These are phyloP conservation scores for Garcia nutans DNA, from an alignment of 345 rosid genomes.

Conservation along the genomic window DNA sequence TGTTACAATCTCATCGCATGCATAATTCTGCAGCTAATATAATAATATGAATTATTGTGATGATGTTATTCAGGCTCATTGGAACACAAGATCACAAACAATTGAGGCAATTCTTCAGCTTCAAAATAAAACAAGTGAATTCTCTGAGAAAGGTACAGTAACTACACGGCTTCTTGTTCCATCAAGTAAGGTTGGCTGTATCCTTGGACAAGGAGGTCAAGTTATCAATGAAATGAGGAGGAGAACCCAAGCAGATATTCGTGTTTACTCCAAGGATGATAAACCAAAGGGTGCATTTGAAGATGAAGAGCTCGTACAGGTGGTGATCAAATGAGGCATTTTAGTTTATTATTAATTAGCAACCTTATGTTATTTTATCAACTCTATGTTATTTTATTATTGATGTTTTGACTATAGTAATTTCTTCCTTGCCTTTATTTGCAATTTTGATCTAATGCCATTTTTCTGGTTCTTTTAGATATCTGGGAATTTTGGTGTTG, in stretches of 20 bases:
- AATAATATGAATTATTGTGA: slow-evolving; percentile 22
- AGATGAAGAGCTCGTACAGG: slow-evolving; percentile 67
- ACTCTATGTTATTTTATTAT: background rate
- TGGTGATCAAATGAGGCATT: slow-evolving; percentile 14
- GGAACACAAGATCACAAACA: slow-evolving; percentile 49
- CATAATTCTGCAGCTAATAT: slow-evolving; percentile 3
- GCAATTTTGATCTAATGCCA: background rate
- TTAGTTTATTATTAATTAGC: background rate
- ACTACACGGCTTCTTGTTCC: slow-evolving; percentile 56
- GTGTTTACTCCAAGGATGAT: slow-evolving; percentile 54
- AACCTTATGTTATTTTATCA: background rate
- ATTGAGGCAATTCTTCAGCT: slow-evolving; percentile 60
- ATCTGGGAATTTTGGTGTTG: slow-evolving; percentile 50
- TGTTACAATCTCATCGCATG: background rate
- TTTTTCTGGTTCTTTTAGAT: slow-evolving; percentile 32
- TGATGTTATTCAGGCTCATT: slow-evolving; percentile 38
- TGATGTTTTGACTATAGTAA: background rate
- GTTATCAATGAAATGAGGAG: slow-evolving; percentile 66
- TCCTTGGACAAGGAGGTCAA: slow-evolving; percentile 64
- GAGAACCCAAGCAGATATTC: slow-evolving; percentile 57
- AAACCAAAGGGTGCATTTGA: slow-evolving; percentile 52
- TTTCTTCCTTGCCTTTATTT: background rate
- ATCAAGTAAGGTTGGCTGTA: slow-evolving; percentile 56
- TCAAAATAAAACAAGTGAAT: slow-evolving; percentile 49
- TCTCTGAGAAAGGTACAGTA: slow-evolving; percentile 43